Percentiles rank a stretch among this genome's conserved stretches.
Conservation (phyloP, 805 yeast genomes). For the Hanseniaspora lindneri region DNA sequence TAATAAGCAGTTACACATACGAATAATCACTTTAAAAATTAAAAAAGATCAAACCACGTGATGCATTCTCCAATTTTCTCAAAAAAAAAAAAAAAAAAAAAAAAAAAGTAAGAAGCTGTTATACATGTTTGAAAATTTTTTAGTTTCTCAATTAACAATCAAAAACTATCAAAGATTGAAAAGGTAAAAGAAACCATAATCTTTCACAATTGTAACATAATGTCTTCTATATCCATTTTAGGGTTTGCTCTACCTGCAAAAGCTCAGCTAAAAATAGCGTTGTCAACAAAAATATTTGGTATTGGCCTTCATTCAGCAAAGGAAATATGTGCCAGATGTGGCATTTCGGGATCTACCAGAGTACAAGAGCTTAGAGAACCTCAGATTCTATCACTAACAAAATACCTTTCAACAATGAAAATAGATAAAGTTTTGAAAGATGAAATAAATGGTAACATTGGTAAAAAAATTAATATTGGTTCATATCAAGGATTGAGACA, state of each 20-base stretch:
- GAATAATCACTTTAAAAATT: too few species aligned
- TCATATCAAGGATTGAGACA: slow-evolving; percentile 84
- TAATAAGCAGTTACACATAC: too few species aligned
- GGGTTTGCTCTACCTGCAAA: slow-evolving; percentile 42
- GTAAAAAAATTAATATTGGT: slow-evolving; percentile 66
- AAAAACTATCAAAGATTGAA: background rate
- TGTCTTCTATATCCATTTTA: slow-evolving; percentile 42
- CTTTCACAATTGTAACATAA: background rate
- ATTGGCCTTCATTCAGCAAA: slow-evolving; percentile 66
- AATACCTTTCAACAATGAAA: slow-evolving; percentile 70
- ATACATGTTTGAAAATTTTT: too few species aligned
- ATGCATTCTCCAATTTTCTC: too few species aligned
- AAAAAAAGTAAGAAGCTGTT: too few species aligned
- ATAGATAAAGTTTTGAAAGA: slow-evolving; percentile 74
- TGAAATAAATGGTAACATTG: slow-evolving; percentile 63
- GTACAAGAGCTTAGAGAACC: slow-evolving; percentile 86
- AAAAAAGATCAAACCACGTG: too few species aligned
- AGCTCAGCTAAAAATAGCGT: slow-evolving; percentile 39
- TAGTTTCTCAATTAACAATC: too few species aligned
- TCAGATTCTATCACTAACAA: slow-evolving; percentile 72
- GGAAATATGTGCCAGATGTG: slow-evolving; percentile 71
- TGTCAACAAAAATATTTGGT: slow-evolving; percentile 76
- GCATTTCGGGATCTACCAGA: slow-evolving; percentile 86
- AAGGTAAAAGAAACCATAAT: background rate
- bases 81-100: too few species aligned